A percentile compares a stretch with the other conserved stretches of the same genome.
phyloP scores from a whole-genome alignment of 2,329 filamentous ascomycete genomes.

The Penicillium sp. region DNA sequence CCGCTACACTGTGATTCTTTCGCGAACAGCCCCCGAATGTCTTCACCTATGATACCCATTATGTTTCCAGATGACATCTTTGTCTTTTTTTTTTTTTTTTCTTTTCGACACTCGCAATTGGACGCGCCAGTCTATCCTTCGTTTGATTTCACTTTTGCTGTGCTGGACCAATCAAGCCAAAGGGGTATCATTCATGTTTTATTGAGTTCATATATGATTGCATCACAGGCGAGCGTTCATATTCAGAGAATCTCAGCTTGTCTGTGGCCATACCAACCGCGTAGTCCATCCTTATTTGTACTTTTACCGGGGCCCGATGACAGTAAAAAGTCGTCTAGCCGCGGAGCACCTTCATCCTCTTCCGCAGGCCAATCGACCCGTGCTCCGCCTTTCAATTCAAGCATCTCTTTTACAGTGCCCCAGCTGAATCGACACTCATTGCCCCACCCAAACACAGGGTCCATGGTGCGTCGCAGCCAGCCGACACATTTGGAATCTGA shows the following conservation, averaged over 20 bases:
- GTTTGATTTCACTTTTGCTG: slow-evolving; percentile 15
- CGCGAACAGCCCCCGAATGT: slow-evolving; percentile 1
- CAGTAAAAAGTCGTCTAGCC: slow-evolving; percentile 73
- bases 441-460: slow-evolving; percentile 94
- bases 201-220: slow-evolving; percentile 20
- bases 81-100: too few relatives aligned
- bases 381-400: slow-evolving; percentile 69
- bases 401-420: slow-evolving; percentile 89
- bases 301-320: slow-evolving; percentile 40
- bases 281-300: slow-evolving; percentile 65
- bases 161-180: slow-evolving; percentile 8
- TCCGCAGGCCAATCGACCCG: slow-evolving; percentile 80
- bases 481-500: slow-evolving; percentile 73
- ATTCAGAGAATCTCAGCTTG: slow-evolving; percentile 68
- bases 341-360: slow-evolving; percentile 61
- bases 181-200: slow-evolving; percentile 29
- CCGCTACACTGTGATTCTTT: slow-evolving; percentile 49
- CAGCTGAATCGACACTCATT: slow-evolving; percentile 91
- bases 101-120: slow-evolving; percentile 5
- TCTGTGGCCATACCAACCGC: slow-evolving; percentile 72
- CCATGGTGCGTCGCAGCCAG: slow-evolving; percentile 84
- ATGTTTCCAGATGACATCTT: slow-evolving; percentile 11
- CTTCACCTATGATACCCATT: slow-evolving; percentile 24
- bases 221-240: slow-evolving; percentile 5
- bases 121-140: slow-evolving; percentile 9